phyloP scores from a whole-genome alignment of 352 stramenopile species.

The Pilasporangium apinafurcum region DNA sequence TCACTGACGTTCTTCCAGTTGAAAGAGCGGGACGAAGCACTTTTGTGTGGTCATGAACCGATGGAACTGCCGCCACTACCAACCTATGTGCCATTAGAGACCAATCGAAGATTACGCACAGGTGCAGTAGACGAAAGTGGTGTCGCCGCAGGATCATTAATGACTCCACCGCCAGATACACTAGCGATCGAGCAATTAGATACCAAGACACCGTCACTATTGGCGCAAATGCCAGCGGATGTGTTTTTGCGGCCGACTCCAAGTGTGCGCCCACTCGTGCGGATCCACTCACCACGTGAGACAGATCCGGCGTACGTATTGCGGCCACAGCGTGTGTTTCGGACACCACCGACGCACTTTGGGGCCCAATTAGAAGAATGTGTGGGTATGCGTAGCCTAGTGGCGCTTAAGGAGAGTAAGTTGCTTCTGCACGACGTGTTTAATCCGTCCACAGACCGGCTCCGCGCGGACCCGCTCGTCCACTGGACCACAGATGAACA shows the following conservation, averaged over 20 bases:
- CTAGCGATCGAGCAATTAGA: no score
- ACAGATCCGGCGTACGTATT: slow-evolving; percentile 41
- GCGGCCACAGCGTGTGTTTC: slow-evolving; percentile 42
- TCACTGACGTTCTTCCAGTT: slow-evolving; percentile 59
- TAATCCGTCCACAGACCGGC: slow-evolving; percentile 15
- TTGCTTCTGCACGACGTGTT: slow-evolving; percentile 12
- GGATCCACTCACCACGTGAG: slow-evolving; percentile 27
- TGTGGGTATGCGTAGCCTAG: slow-evolving; percentile 34
- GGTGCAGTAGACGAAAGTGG: slow-evolving; percentile 47
- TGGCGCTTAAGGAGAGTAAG: slow-evolving; percentile 10
- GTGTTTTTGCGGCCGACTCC: slow-evolving; percentile 46
- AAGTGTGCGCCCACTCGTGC: slow-evolving; percentile 38
- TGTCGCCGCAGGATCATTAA: no score
- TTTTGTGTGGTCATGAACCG: slow-evolving; percentile 53
- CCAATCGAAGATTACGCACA: slow-evolving; percentile 20
- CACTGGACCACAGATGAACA: neutral
- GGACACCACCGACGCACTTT: slow-evolving; percentile 28
- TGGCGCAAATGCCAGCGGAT: slow-evolving; percentile 37
- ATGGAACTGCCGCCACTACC: slow-evolving; percentile 46
- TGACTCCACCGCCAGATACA: no score
- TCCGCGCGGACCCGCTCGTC: slow-evolving; percentile 13
- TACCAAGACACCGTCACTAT: slow-evolving; percentile 14
- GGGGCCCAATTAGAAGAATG: slow-evolving; percentile 19
- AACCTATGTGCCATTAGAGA: slow-evolving; percentile 55
- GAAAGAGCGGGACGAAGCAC: slow-evolving; percentile 53